Percentiles rank a stretch among this genome's conserved stretches.
These are phyloP conservation scores for Hamamelis virginiana DNA, from an alignment of 164 flowering plant species.

Conservation along the genomic window DNA sequence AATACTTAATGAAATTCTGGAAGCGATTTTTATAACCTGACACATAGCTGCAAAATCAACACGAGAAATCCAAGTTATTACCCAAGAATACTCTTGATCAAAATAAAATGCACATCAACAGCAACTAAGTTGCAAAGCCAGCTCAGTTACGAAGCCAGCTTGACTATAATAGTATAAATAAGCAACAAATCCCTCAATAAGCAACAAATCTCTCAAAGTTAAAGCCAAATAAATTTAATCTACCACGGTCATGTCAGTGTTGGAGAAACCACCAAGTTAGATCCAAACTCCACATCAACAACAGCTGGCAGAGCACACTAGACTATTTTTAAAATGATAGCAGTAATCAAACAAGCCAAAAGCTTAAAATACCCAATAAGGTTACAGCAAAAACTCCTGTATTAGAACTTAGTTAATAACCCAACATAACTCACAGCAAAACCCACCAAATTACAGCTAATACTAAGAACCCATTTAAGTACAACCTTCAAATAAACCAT, in stretches of 20 bases:
- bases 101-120: background rate
- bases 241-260: background rate
- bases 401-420: background rate
- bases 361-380: background rate
- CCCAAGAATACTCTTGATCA: background rate
- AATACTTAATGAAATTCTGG: constrained; percentile 88
- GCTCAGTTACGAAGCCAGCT: background rate
- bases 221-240: background rate
- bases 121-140: background rate
- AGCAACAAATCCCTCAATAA: background rate
- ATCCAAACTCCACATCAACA: background rate
- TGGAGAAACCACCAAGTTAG: background rate
- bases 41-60: constrained; percentile 67
- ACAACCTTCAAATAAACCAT: no score
- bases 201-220: background rate
- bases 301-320: background rate
- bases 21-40: constrained; percentile 97
- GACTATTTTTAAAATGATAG: background rate
- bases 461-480: background rate
- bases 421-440: background rate
- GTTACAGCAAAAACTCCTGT: background rate
- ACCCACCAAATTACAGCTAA: background rate
- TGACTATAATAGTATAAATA: background rate
- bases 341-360: background rate
- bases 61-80: background rate